Percentiles rank a stretch among this genome's conserved stretches.
Evolutionary conservation across 257 asterid genomes (phyloP).

Genomic region (Fraxinus pennsylvanica): DNA sequence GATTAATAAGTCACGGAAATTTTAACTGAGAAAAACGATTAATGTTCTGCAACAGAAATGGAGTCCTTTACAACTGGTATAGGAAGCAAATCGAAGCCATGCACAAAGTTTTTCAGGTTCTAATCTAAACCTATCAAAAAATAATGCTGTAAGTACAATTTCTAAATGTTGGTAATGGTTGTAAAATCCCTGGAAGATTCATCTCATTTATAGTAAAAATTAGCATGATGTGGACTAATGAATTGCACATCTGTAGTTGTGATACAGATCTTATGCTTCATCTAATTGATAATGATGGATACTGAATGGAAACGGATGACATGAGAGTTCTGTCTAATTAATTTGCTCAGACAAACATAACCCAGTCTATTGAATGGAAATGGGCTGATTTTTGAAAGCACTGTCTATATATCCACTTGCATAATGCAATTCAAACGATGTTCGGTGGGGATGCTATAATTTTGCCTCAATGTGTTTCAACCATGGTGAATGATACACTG

Average conservation of each 20-base stretch:
- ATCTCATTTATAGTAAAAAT: neutral
- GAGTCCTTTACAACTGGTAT: slow-evolving; percentile 34
- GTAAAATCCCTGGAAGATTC: slow-evolving; percentile 22
- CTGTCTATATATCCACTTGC: slow-evolving; percentile 11
- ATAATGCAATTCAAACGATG: slow-evolving; percentile 21
- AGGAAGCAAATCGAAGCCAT: slow-evolving; percentile 99
- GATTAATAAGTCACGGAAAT: slow-evolving; percentile 15
- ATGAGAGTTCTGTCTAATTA: neutral
- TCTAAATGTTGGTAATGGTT: slow-evolving; percentile 21
- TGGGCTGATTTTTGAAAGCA: slow-evolving; percentile 31
- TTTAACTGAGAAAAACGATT: slow-evolving; percentile 50
- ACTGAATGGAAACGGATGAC: neutral
- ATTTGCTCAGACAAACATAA: neutral
- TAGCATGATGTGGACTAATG: slow-evolving; percentile 35
- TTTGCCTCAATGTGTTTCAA: neutral
- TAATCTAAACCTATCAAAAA: slow-evolving; percentile 77
- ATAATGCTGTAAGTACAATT: slow-evolving; percentile 31
- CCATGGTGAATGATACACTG: neutral
- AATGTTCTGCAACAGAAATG: slow-evolving; percentile 86
- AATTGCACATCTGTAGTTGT: slow-evolving; percentile 39
- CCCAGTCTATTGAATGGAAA: slow-evolving; percentile 34
- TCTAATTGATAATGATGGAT: slow-evolving; percentile 26
- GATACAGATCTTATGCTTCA: slow-evolving; percentile 37
- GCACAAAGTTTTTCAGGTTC: slow-evolving; percentile 99
- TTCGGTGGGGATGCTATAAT: slow-evolving; percentile 16